Conservation (phyloP, 768 basidiomycete genomes). For the Mycena pura region DNA sequence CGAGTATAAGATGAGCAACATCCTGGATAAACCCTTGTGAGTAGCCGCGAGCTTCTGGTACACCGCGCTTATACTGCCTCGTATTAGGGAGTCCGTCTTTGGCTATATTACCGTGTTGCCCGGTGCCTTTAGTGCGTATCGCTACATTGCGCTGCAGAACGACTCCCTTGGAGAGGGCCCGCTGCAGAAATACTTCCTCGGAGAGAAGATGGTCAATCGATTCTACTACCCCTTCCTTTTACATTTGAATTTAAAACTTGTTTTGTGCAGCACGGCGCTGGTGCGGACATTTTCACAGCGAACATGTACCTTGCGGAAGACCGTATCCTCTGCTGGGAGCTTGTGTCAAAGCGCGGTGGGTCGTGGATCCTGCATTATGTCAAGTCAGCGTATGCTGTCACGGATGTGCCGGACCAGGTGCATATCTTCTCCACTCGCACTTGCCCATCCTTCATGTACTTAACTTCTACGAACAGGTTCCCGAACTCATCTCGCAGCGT, state of each 20-base stretch:
- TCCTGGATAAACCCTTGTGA: slow-evolving; percentile 85
- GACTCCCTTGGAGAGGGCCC: slow-evolving; percentile 85
- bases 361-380: slow-evolving; percentile 96
- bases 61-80: background rate
- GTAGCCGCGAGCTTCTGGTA: slow-evolving; percentile 27
- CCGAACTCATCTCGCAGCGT: slow-evolving; percentile 93
- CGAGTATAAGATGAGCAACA: slow-evolving; percentile 92
- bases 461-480: slow-evolving; percentile 58
- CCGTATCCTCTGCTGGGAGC: slow-evolving; percentile 95
- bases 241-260: background rate
- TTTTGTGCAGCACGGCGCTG: slow-evolving; percentile 71
- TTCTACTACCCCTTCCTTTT: slow-evolving; percentile 9
- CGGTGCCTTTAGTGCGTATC: slow-evolving; percentile 91
- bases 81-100: slow-evolving; percentile 74
- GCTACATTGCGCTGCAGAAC: slow-evolving; percentile 92
- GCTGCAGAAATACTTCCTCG: slow-evolving; percentile 94
- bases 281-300: slow-evolving; percentile 91
- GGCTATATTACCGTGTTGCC: slow-evolving; percentile 96
- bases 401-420: slow-evolving; percentile 92
- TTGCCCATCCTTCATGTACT: background rate
- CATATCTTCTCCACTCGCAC: slow-evolving; percentile 17
- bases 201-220: slow-evolving; percentile 86
- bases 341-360: slow-evolving; percentile 91
- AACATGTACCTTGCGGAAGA: slow-evolving; percentile 98
- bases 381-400: slow-evolving; percentile 91